phyloP scores from a whole-genome alignment of 2,329 filamentous ascomycete genomes.

The Paracoccidioides brasiliensis region DNA sequence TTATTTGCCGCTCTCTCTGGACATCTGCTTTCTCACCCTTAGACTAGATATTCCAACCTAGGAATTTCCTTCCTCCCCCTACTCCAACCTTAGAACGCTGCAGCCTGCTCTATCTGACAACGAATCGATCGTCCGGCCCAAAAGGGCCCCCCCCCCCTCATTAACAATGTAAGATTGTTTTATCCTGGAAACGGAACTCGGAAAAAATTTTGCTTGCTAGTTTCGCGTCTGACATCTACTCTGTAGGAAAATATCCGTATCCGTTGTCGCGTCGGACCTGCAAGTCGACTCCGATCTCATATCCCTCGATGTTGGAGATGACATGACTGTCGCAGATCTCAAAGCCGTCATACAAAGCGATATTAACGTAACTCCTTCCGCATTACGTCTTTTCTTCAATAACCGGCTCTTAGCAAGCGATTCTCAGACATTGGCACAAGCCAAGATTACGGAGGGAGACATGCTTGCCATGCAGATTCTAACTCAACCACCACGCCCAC shows the following conservation, averaged over 20 bases:
- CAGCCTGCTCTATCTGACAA: not conserved
- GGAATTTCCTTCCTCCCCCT: not conserved
- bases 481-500: constrained; percentile 19
- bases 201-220: not conserved
- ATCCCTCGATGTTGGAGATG: constrained; percentile 66
- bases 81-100: not conserved
- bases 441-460: constrained; percentile 73
- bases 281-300: constrained; percentile 59
- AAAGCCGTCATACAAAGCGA: constrained; percentile 83
- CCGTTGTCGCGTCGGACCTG: constrained; percentile 61
- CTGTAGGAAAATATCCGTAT: constrained; percentile 72
- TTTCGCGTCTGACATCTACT: constrained; percentile 1
- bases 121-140: not conserved
- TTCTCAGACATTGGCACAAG: constrained; percentile 64
- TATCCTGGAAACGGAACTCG: not conserved
- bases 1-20: too few relatives aligned
- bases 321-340: constrained; percentile 71
- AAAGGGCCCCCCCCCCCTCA: not conserved
- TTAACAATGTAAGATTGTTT: not conserved
- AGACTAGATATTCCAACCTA: not conserved
- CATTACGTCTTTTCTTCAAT: constrained; percentile 83
- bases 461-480: constrained; percentile 77
- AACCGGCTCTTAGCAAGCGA: constrained; percentile 68
- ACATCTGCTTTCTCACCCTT: too few relatives aligned
- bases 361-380: constrained; percentile 54